Conservation (phyloP, 2,329 filamentous ascomycete genomes). For the Gaeumannomyces sp. region DNA sequence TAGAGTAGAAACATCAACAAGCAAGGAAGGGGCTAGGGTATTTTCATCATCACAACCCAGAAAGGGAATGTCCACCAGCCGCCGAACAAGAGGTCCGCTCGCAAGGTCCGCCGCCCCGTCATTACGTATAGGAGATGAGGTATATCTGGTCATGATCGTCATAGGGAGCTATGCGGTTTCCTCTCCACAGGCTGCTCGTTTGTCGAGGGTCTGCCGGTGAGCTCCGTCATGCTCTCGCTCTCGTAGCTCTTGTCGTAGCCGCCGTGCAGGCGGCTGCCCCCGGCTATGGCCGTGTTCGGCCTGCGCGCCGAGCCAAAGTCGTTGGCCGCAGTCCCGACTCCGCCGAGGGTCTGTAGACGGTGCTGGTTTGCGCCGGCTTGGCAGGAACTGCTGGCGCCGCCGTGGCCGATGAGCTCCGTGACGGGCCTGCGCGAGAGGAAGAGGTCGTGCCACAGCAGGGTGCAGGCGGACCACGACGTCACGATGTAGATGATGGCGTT, state of each 20-base stretch:
- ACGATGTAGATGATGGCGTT: slow-evolving; percentile 71
- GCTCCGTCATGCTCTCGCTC: slow-evolving; percentile 45
- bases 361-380: slow-evolving; percentile 2
- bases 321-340: background rate
- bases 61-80: no score
- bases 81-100: no score
- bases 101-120: no score
- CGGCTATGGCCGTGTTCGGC: slow-evolving; percentile 8
- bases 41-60: background rate
- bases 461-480: slow-evolving; percentile 61
- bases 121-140: no score
- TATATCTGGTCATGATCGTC: background rate
- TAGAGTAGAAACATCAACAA: no score
- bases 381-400: slow-evolving; percentile 9
- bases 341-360: background rate
- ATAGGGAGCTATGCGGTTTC: background rate
- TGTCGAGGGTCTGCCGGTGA: slow-evolving; percentile 33
- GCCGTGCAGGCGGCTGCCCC: slow-evolving; percentile 11
- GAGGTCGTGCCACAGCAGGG: slow-evolving; percentile 36
- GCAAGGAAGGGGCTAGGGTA: background rate
- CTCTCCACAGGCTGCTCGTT: slow-evolving; percentile 19
- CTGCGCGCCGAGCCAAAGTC: background rate
- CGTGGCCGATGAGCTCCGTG: slow-evolving; percentile 27
- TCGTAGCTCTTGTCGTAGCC: slow-evolving; percentile 32
- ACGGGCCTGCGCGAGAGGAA: slow-evolving; percentile 18